Evolutionary conservation across 768 basidiomycete genomes (phyloP), one percentile per base, ranked within the genome.

Genomic region (Neoboletus brunneissimus): DNA sequence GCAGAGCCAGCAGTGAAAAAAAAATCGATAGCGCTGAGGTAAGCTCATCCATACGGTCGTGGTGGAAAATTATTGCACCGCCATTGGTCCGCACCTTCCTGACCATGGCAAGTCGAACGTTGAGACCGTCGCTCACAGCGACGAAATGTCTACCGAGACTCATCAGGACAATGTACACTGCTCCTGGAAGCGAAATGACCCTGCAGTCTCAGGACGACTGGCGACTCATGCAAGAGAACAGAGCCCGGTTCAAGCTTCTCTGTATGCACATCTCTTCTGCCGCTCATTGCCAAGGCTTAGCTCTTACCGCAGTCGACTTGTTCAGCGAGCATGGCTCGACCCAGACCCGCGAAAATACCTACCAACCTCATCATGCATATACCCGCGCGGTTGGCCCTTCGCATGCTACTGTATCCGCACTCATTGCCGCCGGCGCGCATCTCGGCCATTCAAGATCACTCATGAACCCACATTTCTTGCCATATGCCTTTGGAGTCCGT

Each of bases 381-480:
- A 83, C 85, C 63, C 80, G 80, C 57, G 88, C 91, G 25, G 66
- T 75, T 1, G 67, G 77, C 16, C 79, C 86, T 11, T 74, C 82
- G 45, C 77, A 89, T 57, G 77, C 87, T 51, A 92, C 96, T 3
- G 77, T 94, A 48, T 96, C 95, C 2, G 88, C 94, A 46, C 85
- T 99, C 58, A 77, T 98, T 42, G 95, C 97, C 1, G 80, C 94
- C 15, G 94, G 94, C 25, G 95, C 97, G 16, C 95, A 98, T 69
- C 84, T 98, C 44, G 97, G 97, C 8, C 95, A 98, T 69, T 82
- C 89, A 34, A 81, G 82, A 38, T 80, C 86, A 5, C 83, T 92
- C 62, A 87, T 95, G 79, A 91, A 94, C 71, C 87, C 92, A 29
- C 90, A 91, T 70, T 94, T 94, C 64, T 77, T 88, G 64, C 91